These are phyloP conservation scores for Byssoonygena ceratinophila DNA, from an alignment of 2,329 filamentous ascomycete genomes.

Conservation along the genomic window DNA sequence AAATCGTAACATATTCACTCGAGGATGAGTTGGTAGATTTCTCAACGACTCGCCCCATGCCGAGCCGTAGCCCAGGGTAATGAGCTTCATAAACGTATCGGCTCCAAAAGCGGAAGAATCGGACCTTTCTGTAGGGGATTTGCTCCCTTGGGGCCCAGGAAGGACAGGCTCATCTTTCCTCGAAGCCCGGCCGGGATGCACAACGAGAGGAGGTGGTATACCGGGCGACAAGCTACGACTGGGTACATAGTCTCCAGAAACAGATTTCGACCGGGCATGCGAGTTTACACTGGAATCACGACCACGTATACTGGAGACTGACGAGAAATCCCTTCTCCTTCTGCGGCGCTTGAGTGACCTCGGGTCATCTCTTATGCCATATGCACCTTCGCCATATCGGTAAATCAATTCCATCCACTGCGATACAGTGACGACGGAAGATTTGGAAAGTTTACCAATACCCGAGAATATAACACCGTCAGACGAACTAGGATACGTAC, in stretches of 20 bases:
- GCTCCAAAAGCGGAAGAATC: constrained; percentile 29
- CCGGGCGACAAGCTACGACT: constrained; percentile 25
- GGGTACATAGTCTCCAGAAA: background rate
- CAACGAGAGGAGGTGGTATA: constrained; percentile 37
- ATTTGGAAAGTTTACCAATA: constrained; percentile 58
- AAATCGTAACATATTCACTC: constrained; percentile 21
- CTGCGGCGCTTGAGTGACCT: constrained; percentile 49
- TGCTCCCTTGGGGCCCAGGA: background rate
- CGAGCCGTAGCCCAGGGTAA: constrained; percentile 42
- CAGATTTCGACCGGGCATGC: constrained; percentile 6
- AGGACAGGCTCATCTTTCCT: constrained; percentile 1
- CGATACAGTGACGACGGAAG: constrained; percentile 61
- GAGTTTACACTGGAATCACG: background rate
- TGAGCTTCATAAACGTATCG: constrained; percentile 40
- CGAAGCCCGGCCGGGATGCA: constrained; percentile 13
- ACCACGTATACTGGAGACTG: background rate
- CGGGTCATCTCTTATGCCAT: constrained; percentile 73
- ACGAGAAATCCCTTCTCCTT: constrained; percentile 16
- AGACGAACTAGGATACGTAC: constrained; percentile 54
- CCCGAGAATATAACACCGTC: constrained; percentile 85
- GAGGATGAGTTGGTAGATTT: constrained; percentile 21
- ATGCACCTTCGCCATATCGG: constrained; percentile 70
- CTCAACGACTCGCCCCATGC: constrained; percentile 36
- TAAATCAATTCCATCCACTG: constrained; percentile 87
- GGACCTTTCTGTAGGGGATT: constrained; percentile 13